Evolutionary conservation across 306 rosid genomes (phyloP), one percentile per base, ranked within the genome.

Genomic region (Albizia julibrissin): DNA sequence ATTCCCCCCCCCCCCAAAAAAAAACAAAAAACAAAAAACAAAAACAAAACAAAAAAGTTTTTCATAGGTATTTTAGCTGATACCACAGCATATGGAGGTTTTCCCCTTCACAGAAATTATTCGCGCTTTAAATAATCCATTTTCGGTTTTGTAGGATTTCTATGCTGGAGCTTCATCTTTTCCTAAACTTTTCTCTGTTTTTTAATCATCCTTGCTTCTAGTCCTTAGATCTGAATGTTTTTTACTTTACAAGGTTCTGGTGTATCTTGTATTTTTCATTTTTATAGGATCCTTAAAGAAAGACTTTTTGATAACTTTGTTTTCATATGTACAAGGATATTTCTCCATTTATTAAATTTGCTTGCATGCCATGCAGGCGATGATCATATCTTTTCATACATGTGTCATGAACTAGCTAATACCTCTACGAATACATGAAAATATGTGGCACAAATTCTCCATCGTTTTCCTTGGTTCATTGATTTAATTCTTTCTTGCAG

Each of bases 401-500:
- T 54, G 33, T 70, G 27, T 59, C 42, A 42, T 27, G 64, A 73
- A 66, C 56, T 72, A 66, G 54, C 69, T n/a, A 43, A 47, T 18
- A 72, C 75, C 64, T 74, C 37, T 44, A 11, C 14, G 33, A 64
- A 46, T 49, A 27, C 39, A 75, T 29, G 2, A 26, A 76, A 76
- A 72, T 82, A 76, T 79, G 80, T 66, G 26, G 37, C 34, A 39
- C 59, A 31, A 82, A 47, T 62, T 79, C 79, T 79, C 12, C 66
- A 43, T 62, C 43, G 10, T 66, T 33, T 40, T 44, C 26, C 37
- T 69, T 69, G 76, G 62, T 78, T 79, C 43, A 79, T 85, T 75
- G 54, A 71, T 72, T 34, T 70, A 56, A 6, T 79, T 84, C 56
- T 72, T 77, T 79, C 77, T 59, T 89, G 91, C 98, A 95, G 99